These are phyloP conservation scores for Keithomyces neogunnii DNA, from an alignment of 2,329 filamentous ascomycete species.

Conservation along the genomic window DNA sequence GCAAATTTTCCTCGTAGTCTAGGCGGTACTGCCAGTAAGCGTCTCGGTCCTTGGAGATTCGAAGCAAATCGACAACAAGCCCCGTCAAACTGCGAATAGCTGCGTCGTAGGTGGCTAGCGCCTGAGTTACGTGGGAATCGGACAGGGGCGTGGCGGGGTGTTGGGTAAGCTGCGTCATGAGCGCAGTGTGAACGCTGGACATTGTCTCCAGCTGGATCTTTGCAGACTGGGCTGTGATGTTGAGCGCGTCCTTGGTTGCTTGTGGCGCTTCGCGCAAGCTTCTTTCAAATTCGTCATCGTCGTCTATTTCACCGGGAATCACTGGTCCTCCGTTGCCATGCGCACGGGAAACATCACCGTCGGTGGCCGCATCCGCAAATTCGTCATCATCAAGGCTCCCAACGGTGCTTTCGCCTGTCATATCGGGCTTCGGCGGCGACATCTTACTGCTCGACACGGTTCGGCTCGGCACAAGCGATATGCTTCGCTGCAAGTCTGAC, in stretches of 20 bases:
- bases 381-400: conserved; percentile 47
- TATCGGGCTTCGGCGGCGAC: conserved; percentile 25
- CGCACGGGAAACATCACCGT: conserved; percentile 30
- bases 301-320: conserved; percentile 35
- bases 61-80: conserved; percentile 76
- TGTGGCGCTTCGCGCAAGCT: conserved; percentile 68
- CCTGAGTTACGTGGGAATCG: conserved; percentile 68
- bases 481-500: conserved; percentile 34
- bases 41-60: conserved; percentile 89
- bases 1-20: conserved; percentile 83
- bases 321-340: conserved; percentile 25
- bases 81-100: conserved; percentile 82
- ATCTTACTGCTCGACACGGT: conserved; percentile 18
- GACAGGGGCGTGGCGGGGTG: conserved; percentile 67
- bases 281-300: conserved; percentile 73
- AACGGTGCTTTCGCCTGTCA: conserved; percentile 33
- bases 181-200: conserved; percentile 72
- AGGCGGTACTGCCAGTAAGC: conserved; percentile 95
- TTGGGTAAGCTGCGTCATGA: conserved; percentile 58
- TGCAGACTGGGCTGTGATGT: conserved; percentile 93
- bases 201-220: conserved; percentile 88
- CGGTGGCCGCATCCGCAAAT: conserved; percentile 37
- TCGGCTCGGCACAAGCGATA: conserved; percentile 32
- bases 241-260: conserved; percentile 84
- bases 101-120: conserved; percentile 76